These are phyloP conservation scores for Dactylellina haptotyla DNA, from an alignment of 2,329 filamentous ascomycete genomes.

Conservation along the genomic window DNA sequence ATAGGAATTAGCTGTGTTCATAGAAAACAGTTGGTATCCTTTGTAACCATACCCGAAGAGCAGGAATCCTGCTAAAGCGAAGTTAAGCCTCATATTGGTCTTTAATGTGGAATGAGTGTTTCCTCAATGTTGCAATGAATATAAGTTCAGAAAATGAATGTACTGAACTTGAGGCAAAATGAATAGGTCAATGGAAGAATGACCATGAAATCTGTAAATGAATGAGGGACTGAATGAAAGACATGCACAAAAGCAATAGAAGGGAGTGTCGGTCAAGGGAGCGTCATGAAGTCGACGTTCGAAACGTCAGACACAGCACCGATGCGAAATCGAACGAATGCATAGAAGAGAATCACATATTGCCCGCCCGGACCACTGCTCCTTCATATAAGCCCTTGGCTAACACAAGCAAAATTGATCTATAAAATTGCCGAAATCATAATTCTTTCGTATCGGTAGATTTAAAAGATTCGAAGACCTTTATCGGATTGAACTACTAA, in stretches of 20 bases:
- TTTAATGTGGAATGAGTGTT: slow-evolving; percentile 7
- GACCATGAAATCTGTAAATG: background rate
- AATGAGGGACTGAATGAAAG: slow-evolving; percentile 10
- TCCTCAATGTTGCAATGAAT: background rate
- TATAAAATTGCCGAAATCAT: background rate
- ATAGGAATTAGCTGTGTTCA: slow-evolving; percentile 2
- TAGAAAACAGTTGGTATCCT: background rate
- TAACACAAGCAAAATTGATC: background rate
- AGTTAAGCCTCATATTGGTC: slow-evolving; percentile 28
- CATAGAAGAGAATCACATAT: slow-evolving; percentile 16
- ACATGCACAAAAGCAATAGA: slow-evolving; percentile 18
- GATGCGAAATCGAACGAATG: slow-evolving; percentile 25
- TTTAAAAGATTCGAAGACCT: background rate
- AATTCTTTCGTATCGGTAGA: background rate
- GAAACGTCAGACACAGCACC: slow-evolving; percentile 22
- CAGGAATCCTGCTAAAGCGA: slow-evolving; percentile 7
- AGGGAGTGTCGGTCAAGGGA: slow-evolving; percentile 36
- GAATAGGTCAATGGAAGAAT: slow-evolving; percentile 16
- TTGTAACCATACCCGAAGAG: slow-evolving; percentile 37
- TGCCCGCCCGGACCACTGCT: background rate
- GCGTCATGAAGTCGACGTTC: slow-evolving; percentile 39
- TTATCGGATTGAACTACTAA: slow-evolving; percentile 9
- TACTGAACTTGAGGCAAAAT: background rate
- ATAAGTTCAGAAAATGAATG: background rate
- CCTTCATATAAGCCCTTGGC: slow-evolving; percentile 48